Conservation (phyloP, 352 stramenopile species). For the Globisporangium megalacanthum region DNA sequence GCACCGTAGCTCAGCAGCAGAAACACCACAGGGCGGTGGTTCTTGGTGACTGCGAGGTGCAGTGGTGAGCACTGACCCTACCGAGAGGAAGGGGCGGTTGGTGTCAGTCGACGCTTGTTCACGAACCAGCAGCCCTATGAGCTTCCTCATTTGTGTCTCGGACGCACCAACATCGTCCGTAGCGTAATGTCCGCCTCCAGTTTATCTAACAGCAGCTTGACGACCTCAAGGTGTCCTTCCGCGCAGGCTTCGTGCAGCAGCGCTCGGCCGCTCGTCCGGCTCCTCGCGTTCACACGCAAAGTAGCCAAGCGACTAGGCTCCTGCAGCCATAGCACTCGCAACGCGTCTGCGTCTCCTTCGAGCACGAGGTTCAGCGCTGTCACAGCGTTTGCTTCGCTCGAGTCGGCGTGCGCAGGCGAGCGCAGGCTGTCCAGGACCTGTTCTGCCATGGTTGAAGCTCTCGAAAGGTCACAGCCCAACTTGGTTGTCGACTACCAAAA, state of each 20-base stretch:
- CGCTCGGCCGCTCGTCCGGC: constrained; percentile 29
- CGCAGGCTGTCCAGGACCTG: constrained; percentile 51
- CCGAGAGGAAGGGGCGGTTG: not conserved
- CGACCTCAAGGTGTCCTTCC: constrained; percentile 38
- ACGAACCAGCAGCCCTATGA: not conserved
- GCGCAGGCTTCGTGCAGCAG: constrained; percentile 64
- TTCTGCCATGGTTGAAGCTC: not conserved
- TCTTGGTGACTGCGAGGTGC: constrained; percentile 54
- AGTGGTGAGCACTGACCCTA: constrained; percentile 57
- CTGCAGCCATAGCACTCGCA: constrained; percentile 19
- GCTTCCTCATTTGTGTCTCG: not conserved
- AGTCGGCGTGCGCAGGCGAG: constrained; percentile 6
- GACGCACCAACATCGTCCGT: constrained; percentile 55
- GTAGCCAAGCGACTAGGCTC: not conserved
- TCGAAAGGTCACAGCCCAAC: no score
- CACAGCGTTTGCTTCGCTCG: not conserved
- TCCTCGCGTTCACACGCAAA: constrained; percentile 32
- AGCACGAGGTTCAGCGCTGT: constrained; percentile 25
- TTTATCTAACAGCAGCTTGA: constrained; percentile 47
- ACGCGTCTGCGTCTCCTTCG: constrained; percentile 20
- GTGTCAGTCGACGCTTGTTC: not conserved
- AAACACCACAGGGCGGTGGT: constrained; percentile 55
- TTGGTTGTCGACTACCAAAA: not conserved
- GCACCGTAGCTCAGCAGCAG: constrained; percentile 63
- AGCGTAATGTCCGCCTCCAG: constrained; percentile 45